Base-by-base conservation (phyloP, 1,139 yeast genomes). In the Dujonia santamariae region DNA sequence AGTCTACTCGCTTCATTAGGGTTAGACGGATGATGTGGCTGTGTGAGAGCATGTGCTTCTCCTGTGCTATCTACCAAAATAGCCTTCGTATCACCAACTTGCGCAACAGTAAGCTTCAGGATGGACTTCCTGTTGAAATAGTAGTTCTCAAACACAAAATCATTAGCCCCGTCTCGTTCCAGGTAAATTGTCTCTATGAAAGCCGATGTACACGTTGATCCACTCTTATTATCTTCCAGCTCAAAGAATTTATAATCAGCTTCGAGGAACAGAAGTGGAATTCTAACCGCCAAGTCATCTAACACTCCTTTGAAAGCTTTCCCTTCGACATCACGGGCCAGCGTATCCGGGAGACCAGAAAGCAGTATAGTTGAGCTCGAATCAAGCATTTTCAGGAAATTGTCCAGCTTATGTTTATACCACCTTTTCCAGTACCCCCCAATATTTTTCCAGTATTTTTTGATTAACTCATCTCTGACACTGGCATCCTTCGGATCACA, bases 31-130 rank as follows among this genome's bases (percentile, higher is more conserved):
- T 90, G 97, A 56, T 92, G 98, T 21, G 80, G 75, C 27, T 76
- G 72, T 0, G 96, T 86, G 37, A 92, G 61, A 8, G 85, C 70
- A 48, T 83, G 90, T 0, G 95, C 95, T 29, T 75, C 65, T 2
- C 98, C 97, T 40, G 69, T 61, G 39, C 71, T 72, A 51, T 84
- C 94, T 42, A 88, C 85, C 17, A 92, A 51, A 4, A 92, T 73
- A n/a, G 95, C 90, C 44, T 86, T 73, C 3, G 97, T 85, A 53
- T 92, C 98, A 3, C 98, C 98, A n/a, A 90, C 82, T 54, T 92
- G 98, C 1, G 95, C 92, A 16, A 90, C 75, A 1, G 86, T 73
- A 26, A 92, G 59, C 47, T 79, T 79, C 20, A 87, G 72, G 13
- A 85, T 65, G n/a, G 86, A 81, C 17, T 70, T 66, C 14, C 81